phyloP scores from a whole-genome alignment of 2,329 filamentous ascomycete species.

The Cladophialophora psammophila region DNA sequence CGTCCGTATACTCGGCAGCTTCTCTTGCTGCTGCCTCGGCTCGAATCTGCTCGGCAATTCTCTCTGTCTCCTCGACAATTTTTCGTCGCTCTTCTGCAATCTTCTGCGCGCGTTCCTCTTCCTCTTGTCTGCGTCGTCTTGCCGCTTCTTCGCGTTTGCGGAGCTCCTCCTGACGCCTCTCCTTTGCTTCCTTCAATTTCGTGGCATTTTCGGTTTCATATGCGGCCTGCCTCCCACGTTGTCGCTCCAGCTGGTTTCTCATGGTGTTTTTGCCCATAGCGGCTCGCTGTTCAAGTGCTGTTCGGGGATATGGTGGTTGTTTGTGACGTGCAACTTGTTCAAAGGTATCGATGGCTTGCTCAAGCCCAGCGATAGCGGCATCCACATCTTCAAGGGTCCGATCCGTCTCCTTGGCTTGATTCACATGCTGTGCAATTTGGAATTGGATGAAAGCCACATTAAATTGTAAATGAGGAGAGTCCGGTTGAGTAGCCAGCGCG shows the following conservation, averaged over 20 bases:
- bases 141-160: conserved; percentile 79
- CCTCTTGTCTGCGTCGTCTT: conserved; percentile 70
- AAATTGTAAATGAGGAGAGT: conserved; percentile 92
- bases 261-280: conserved; percentile 98
- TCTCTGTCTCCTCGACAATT: conserved; percentile 78
- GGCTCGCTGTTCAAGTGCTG: conserved; percentile 90
- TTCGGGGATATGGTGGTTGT: conserved; percentile 83
- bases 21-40: conserved; percentile 73
- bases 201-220: conserved; percentile 93
- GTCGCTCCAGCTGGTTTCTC: conserved; percentile 86
- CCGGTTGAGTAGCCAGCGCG: conserved; percentile 77
- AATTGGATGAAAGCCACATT: conserved; percentile 98
- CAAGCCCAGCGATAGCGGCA: conserved; percentile 78
- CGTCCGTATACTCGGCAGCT: conserved; percentile 81
- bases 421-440: conserved; percentile 83
- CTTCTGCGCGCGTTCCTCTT: conserved; percentile 77
- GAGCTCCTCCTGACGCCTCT: conserved; percentile 80
- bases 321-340: conserved; percentile 66
- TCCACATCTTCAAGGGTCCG: conserved; percentile 82
- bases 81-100: conserved; percentile 85
- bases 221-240: conserved; percentile 81
- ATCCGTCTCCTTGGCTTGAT: conserved; percentile 75
- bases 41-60: conserved; percentile 72
- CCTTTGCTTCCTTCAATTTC: conserved; percentile 81
- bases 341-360: conserved; percentile 79